Evolutionary conservation across 176 grass and related monocot species (phyloP), one percentile per base, ranked within the genome.

Genomic region (Oryza nivara): DNA sequence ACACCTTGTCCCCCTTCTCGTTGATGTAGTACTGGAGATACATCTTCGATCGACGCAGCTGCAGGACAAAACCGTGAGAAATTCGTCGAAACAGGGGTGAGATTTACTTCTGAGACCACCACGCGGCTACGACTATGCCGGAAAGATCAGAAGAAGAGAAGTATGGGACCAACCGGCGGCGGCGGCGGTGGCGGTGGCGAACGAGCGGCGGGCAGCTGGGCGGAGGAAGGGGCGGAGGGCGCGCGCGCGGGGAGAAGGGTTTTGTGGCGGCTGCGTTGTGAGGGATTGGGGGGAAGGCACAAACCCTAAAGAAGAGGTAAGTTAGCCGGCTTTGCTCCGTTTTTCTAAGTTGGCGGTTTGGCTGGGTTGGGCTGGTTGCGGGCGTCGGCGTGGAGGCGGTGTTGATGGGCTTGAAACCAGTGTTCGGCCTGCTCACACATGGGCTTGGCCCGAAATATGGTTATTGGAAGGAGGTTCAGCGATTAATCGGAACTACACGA

Each of bases 21-120:
- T 99, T 99, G 58, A 92, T 93, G 86, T 99, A 99, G 76, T 72
- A 96, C 80, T 96, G 96, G 20, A 99, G 91, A 91, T 94, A 96
- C 96, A 99, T 99, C 82, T 83, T 92, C 43, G 77, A 49, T 65
- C 40, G 19, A 68, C 28, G 49, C 6, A 2, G 13, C 14, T 5
- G 17, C 12, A 34, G n/a, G 67, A 28, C 45, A 11, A 11, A 61
- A 47, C 14, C 45, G 67, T 78, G 78, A 26, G n/a, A 73, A 73
- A 82, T 26, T 4, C 16, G 58, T 8, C 34, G 25, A 73, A 2
- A 72, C 20, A 11, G 77, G 12, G 9, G 65, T 2, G 52, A 1
- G 6, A 16, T 70, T 70, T 70, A 17, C 22, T 44, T 51, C 44
- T 9, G 9, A 46, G 16, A 32, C 28, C 64, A 4, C 35, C 19